Percentiles rank a stretch among this genome's conserved stretches.
phyloP scores from a whole-genome alignment of 805 yeast genomes.

The Kluyveromyces starmeri region DNA sequence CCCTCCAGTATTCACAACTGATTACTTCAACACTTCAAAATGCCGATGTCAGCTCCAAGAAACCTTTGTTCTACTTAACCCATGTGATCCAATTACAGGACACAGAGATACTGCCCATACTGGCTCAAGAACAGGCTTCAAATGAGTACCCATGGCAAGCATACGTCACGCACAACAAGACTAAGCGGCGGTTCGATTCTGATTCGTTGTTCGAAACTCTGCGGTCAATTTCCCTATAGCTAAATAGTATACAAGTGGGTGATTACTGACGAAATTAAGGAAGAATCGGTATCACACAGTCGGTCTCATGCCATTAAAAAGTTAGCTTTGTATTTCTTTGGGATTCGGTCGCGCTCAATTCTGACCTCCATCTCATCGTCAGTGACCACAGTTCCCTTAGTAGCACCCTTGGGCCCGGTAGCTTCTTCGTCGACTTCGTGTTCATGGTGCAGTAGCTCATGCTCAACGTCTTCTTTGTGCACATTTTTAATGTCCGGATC shows the following conservation, averaged over 20 bases:
- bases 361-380: conserved; percentile 34
- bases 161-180: too few species aligned
- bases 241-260: too few species aligned
- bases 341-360: conserved; percentile 31
- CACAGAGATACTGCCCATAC: too few species aligned
- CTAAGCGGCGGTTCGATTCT: too few species aligned
- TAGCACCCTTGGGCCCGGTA: conserved; percentile 28
- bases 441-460: conserved; percentile 76
- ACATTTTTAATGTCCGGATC: conserved; percentile 78
- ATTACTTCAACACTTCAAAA: conserved; percentile 21
- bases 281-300: too few species aligned
- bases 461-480: conserved; percentile 83
- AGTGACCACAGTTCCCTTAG: conserved; percentile 30
- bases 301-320: too few species aligned
- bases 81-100: neutral
- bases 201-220: neutral
- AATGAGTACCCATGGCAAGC: too few species aligned
- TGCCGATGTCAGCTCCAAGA: neutral
- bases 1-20: conserved; percentile 47
- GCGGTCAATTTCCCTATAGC: too few species aligned
- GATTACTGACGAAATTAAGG: too few species aligned
- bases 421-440: conserved; percentile 67
- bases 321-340: conserved; percentile 27
- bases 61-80: neutral
- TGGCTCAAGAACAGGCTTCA: too few species aligned